Percentiles rank a stretch among this genome's conserved stretches.
Evolutionary conservation across 192 early-diverging fungal genomes (phyloP).

Genomic region (Chytriomyces sp.): DNA sequence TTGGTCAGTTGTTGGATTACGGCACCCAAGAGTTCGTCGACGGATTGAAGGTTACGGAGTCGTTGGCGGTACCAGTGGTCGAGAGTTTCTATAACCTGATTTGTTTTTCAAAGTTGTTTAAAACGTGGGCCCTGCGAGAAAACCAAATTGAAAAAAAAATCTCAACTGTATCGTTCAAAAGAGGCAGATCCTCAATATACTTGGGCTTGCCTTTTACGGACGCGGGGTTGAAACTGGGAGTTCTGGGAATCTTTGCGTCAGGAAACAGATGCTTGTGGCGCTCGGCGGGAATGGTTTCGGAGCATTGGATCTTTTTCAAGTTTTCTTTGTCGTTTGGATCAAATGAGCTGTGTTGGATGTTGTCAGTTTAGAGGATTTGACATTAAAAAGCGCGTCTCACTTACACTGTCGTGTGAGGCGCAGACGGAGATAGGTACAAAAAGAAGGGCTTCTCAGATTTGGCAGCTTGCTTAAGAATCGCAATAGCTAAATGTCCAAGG

Average conservation of each 20-base stretch:
- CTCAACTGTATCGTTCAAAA: constrained; percentile 32
- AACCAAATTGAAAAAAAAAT: not conserved
- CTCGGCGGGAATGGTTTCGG: constrained; percentile 62
- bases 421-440: constrained; percentile 62
- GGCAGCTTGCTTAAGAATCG: constrained; percentile 19
- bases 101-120: constrained; percentile 32
- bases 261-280: constrained; percentile 63
- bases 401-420: constrained; percentile 63
- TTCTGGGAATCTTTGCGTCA: constrained; percentile 58
- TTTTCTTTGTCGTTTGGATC: not conserved
- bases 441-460: constrained; percentile 43
- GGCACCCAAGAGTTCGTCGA: constrained; percentile 66
- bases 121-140: not conserved
- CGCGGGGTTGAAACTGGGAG: constrained; percentile 63
- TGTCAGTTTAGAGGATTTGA: not conserved
- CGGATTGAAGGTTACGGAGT: constrained; percentile 45
- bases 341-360: too few species aligned
- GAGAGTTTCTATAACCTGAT: constrained; percentile 17
- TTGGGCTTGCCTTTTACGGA: constrained; percentile 55
- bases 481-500: constrained; percentile 4
- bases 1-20: constrained; percentile 55
- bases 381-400: not conserved
- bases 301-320: constrained; percentile 30
- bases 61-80: constrained; percentile 58
- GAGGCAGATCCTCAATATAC: constrained; percentile 56